These are phyloP conservation scores for Phytopythium montanum DNA, from an alignment of 352 stramenopile genomes.

Conservation along the genomic window DNA sequence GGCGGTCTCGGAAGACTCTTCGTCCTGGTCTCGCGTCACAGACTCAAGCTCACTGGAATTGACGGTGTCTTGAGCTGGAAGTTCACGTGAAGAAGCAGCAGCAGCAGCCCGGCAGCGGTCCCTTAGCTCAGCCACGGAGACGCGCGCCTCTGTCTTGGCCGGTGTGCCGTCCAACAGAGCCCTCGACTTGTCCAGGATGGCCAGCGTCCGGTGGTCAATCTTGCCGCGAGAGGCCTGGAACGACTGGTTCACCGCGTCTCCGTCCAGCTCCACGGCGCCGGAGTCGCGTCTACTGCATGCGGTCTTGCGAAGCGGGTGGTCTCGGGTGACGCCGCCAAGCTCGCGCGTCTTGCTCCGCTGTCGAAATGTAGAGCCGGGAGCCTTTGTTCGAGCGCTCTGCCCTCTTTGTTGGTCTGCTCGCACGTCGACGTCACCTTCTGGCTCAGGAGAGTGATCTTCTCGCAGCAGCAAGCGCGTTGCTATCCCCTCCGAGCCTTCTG, in stretches of 20 bases:
- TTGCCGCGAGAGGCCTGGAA: slow-evolving; percentile 38
- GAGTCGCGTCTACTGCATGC: neutral
- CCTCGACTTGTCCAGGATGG: slow-evolving; percentile 50
- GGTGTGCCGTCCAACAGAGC: slow-evolving; percentile 24
- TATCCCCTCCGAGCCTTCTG: slow-evolving; percentile 8
- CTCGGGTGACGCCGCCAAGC: neutral
- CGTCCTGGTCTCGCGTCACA: neutral
- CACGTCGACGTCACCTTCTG: neutral
- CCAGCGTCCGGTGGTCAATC: slow-evolving; percentile 46
- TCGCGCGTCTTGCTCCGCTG: neutral
- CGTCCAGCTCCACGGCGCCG: slow-evolving; percentile 8
- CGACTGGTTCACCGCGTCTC: slow-evolving; percentile 18
- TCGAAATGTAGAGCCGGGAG: neutral
- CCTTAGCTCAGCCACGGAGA: slow-evolving; percentile 32
- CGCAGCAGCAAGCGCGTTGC: neutral
- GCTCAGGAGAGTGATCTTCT: neutral
- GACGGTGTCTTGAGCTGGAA: neutral
- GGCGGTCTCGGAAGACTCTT: neutral
- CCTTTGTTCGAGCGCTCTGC: neutral
- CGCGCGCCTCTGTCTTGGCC: slow-evolving; percentile 8
- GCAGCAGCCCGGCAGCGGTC: slow-evolving; percentile 7
- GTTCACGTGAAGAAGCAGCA: neutral
- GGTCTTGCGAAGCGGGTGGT: slow-evolving; percentile 3
- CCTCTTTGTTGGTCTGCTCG: neutral
- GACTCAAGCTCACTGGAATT: neutral